Base-by-base conservation (phyloP, 192 early-diverging fungal genomes). In the Mortierella hygrophila region DNA sequence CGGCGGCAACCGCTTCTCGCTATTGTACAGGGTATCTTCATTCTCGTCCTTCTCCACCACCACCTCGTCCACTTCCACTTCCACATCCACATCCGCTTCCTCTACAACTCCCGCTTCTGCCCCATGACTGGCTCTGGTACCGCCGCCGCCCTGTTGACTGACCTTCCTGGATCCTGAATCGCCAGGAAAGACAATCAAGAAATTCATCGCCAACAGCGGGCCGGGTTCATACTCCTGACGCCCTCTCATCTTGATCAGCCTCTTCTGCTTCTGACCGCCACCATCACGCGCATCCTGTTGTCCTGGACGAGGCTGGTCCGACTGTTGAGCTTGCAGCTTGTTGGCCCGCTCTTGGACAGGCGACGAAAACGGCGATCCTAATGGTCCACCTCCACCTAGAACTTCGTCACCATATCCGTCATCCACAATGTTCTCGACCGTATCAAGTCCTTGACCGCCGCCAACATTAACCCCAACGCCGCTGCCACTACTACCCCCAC, bases 171-270 rank as follows among this genome's bases (percentile, higher is more conserved):
- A 77, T 35, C 65, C 84, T 16, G 76, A 57, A 74, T 86, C 84
- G 21, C 84, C 84, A 4, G 84, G 84, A 42, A 86, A 86, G 0
- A 86, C 84, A 74, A 86, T 81, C 54, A 86, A 60, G 21, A 77
- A 73, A 42, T 86, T 86, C 79, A 86, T 80, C n/a, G 75, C 84
- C 69, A 81, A 60, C 18, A 86, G 23, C 46, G 84, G 84, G 32
- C 84, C 84, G 7, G 79, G 84, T 41, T 77, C 84, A 57, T 80
- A 86, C 42, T 81, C 84, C 60, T 78, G 79, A 46, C 75, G 78
- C 6, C 84, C 84, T 37, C 84, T 76, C 84, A 86, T 86, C 79
- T 76, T 80, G 54, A 78, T 81, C 32, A 26, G 35, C 5, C 77
- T 35, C 40, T 74, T 32, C 8, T 52, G 41, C 29, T 49, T 52